Conservation (phyloP, 1,284 basidiomycete genomes). For the Schizophyllum commune region DNA sequence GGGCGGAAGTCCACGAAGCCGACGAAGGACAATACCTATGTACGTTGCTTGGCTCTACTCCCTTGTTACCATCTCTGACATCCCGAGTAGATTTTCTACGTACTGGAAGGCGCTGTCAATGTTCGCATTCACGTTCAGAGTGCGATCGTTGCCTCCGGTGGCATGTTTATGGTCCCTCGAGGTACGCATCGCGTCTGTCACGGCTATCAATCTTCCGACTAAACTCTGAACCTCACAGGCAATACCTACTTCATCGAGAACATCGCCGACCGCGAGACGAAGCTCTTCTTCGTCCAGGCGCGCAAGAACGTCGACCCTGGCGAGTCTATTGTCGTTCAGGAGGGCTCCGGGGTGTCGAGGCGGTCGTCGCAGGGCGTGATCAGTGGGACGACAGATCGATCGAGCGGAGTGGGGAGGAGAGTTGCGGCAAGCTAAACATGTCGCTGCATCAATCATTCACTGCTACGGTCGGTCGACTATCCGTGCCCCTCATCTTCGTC, state of each 20-base stretch:
- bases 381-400: background rate
- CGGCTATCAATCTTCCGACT: slow-evolving; percentile 1
- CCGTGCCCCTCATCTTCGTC: no score
- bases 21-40: slow-evolving; percentile 93
- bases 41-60: slow-evolving; percentile 36
- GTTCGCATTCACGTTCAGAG: slow-evolving; percentile 77
- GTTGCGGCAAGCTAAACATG: background rate
- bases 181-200: slow-evolving; percentile 33
- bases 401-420: background rate
- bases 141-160: slow-evolving; percentile 75
- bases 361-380: background rate
- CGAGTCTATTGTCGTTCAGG: slow-evolving; percentile 10
- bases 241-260: slow-evolving; percentile 91
- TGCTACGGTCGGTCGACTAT: background rate
- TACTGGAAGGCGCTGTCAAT: slow-evolving; percentile 82
- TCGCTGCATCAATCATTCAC: background rate
- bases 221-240: slow-evolving; percentile 35
- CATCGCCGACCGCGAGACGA: slow-evolving; percentile 71
- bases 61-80: background rate
- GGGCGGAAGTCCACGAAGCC: slow-evolving; percentile 82
- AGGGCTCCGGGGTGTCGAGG: slow-evolving; percentile 2
- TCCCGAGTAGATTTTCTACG: slow-evolving; percentile 69
- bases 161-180: slow-evolving; percentile 86
- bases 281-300: slow-evolving; percentile 90
- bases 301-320: slow-evolving; percentile 46